These are phyloP conservation scores for Hypoxylon sp. DNA, from an alignment of 2,329 filamentous ascomycete genomes.

Conservation along the genomic window DNA sequence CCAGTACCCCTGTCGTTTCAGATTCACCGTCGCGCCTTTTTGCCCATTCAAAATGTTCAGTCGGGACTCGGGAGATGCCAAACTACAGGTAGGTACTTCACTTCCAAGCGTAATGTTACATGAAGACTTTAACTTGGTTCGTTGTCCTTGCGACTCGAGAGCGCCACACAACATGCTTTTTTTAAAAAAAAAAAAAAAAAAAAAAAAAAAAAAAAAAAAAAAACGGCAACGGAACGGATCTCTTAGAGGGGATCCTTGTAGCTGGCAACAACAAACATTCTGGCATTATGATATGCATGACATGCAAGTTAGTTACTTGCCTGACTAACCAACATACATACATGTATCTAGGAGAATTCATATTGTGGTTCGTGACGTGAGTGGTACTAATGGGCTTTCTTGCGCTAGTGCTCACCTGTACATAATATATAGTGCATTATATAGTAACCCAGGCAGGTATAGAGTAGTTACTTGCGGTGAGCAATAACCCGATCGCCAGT, in stretches of 20 bases:
- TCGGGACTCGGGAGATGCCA: conserved; percentile 31
- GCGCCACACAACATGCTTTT: conserved; percentile 31
- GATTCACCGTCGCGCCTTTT: conserved; percentile 20
- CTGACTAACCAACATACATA: not conserved
- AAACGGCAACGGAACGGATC: conserved; percentile 30
- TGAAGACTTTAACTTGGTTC: conserved; percentile 1
- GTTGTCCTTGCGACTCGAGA: conserved; percentile 29
- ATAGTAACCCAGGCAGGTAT: not conserved
- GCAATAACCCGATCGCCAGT: not conserved
- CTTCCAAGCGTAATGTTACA: not conserved
- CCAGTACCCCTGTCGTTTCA: conserved; percentile 40
- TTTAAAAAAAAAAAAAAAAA: conserved; percentile 5
- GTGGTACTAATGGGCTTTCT: not conserved
- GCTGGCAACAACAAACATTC: conserved; percentile 29
- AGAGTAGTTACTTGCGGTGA: too few relatives aligned
- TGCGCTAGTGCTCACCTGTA: conserved; percentile 2
- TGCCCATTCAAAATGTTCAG: conserved; percentile 17
- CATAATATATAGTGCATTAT: not conserved
- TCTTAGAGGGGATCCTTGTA: conserved; percentile 23
- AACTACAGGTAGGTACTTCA: not conserved
- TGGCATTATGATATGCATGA: conserved; percentile 19
- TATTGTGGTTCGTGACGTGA: not conserved
- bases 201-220: conserved; percentile 5
- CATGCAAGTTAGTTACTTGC: conserved; percentile 7
- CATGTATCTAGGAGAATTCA: not conserved